Conservation (phyloP, 306 rosid species). For the Dalbergia cochinchinensis region DNA sequence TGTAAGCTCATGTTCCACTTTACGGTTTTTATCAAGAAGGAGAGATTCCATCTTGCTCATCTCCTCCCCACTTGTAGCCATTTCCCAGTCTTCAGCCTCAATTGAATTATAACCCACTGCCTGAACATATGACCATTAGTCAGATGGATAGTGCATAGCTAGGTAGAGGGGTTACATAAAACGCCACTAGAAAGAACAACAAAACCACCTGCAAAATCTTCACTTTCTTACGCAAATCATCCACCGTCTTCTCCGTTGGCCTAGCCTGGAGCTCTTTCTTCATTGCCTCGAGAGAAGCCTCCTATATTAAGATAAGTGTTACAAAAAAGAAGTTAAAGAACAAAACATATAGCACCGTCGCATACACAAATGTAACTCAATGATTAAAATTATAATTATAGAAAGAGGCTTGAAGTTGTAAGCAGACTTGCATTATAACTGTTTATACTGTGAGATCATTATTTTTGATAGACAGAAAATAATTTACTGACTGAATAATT, state of each 20-base stretch:
- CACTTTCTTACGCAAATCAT: slow-evolving; percentile 90
- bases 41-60: slow-evolving; percentile 99
- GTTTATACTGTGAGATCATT: not conserved
- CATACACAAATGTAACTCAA: too few species aligned
- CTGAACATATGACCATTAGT: slow-evolving; percentile 55
- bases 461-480: slow-evolving; percentile 21
- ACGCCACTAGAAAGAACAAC: slow-evolving; percentile 25
- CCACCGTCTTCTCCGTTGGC: slow-evolving; percentile 85
- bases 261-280: slow-evolving; percentile 86
- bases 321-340: slow-evolving; percentile 28
- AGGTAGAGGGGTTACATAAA: slow-evolving; percentile 26
- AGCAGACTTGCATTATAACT: slow-evolving; percentile 4
- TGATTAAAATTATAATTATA: not conserved
- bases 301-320: slow-evolving; percentile 58
- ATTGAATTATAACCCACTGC: slow-evolving; percentile 98
- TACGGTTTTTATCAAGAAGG: slow-evolving; percentile 97
- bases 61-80: slow-evolving; percentile 95
- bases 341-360: not conserved
- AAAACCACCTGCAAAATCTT: slow-evolving; percentile 89
- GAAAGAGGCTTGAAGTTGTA: not conserved
- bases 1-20: slow-evolving; percentile 96
- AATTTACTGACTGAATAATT: not conserved
- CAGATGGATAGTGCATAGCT: slow-evolving; percentile 24
- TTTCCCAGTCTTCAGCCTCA: slow-evolving; percentile 99
- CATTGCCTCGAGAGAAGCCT: slow-evolving; percentile 76